Base-by-base conservation (phyloP, 805 yeast genomes). In the Spencermartinsiella europaea region DNA sequence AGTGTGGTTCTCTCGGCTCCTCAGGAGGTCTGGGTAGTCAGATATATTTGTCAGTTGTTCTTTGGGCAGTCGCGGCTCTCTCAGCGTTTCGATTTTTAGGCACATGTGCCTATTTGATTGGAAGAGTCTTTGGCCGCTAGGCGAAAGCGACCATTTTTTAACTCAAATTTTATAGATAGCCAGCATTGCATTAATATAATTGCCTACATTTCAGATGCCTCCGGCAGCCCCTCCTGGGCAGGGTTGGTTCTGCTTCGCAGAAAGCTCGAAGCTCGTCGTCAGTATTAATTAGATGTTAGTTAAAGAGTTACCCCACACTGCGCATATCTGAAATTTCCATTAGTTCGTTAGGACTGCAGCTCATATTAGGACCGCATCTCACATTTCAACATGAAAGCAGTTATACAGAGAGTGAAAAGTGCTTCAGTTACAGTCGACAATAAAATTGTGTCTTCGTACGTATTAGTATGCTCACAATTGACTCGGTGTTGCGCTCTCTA, bases 341-440 rank as follows among this genome's bases (percentile, higher is more conserved):
- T n/a, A n/a, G n/a, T n/a, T n/a, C n/a, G n/a, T n/a, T n/a, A n/a
- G n/a, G n/a, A n/a, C n/a, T n/a, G n/a, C n/a, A n/a, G n/a, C n/a
- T n/a, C n/a, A n/a, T n/a, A n/a, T n/a, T n/a, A n/a, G n/a, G n/a
- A n/a, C n/a, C n/a, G n/a, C n/a, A n/a, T n/a, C n/a, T n/a, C n/a
- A n/a, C n/a, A n/a, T n/a, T n/a, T n/a, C n/a, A n/a, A n/a, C n/a
- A 91, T 91, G 99, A 83, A 81, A 63, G 87, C 90, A 2, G 96
- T 93, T 1, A 77, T 93, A 28, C 99, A 93, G 62, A 80, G 85
- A 59, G 98, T 91, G 4, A 85, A 84, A 51, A 74, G 76, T 40
- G 98, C 97, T 0, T 83, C 95, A 0, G 99, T 93, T 0, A 78
- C 87, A 0, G 99, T 93, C 0, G 87, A 89, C 43, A 69, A 72